Conservation (phyloP, 2,329 filamentous ascomycete genomes). For the Fusarium azukiicola region DNA sequence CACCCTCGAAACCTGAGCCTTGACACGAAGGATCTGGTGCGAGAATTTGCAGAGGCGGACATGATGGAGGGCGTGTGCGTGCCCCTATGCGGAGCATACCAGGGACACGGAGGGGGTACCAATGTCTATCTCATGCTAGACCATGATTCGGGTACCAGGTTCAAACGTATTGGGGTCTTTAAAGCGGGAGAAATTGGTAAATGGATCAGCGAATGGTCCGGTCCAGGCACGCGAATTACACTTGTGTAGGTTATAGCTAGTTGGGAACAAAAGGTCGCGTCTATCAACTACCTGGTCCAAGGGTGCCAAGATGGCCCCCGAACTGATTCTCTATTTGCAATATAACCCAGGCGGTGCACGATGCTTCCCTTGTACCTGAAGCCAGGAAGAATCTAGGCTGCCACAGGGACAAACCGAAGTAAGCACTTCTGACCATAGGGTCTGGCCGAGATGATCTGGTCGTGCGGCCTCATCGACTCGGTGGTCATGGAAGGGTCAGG, state of each 20-base stretch:
- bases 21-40: background rate
- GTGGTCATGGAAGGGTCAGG: constrained; percentile 27
- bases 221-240: background rate
- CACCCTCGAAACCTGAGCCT: background rate
- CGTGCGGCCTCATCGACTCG: constrained; percentile 29
- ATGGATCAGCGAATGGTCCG: background rate
- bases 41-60: background rate
- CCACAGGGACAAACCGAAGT: constrained; percentile 21
- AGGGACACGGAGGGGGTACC: background rate
- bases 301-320: no score
- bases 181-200: background rate
- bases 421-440: constrained; percentile 34
- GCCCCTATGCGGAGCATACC: background rate
- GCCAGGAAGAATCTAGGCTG: no score
- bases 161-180: background rate
- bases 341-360: no score
- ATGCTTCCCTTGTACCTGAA: no score
- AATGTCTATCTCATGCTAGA: background rate
- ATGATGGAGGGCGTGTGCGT: background rate
- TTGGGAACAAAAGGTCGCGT: background rate
- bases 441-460: constrained; percentile 36
- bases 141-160: background rate
- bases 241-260: background rate
- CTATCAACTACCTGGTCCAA: no score
- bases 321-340: no score